A percentile compares a stretch with the other conserved stretches of the same genome.
Evolutionary conservation across 306 rosid species (phyloP).

Genomic region (Vigna mungo): DNA sequence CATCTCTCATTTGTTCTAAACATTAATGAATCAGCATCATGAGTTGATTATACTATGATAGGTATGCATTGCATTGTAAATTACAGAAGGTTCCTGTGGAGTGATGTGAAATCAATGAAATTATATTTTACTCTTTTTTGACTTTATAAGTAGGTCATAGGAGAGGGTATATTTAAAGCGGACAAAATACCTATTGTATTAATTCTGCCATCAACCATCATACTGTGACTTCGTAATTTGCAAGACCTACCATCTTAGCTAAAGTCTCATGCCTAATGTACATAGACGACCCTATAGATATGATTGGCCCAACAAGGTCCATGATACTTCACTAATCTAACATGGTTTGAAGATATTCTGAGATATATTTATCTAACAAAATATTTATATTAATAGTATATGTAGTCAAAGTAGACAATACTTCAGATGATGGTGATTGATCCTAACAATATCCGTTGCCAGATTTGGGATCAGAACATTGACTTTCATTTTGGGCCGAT

Average conservation of each 20-base stretch:
- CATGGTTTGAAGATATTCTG: no score
- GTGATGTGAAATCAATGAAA: background rate
- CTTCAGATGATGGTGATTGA: no score
- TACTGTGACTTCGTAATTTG: conserved; percentile 1
- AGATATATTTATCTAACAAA: no score
- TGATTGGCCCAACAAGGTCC: no score
- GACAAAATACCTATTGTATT: background rate
- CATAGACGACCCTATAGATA: no score
- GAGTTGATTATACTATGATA: background rate
- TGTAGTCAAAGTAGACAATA: no score
- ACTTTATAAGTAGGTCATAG: background rate
- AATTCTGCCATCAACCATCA: conserved; percentile 11
- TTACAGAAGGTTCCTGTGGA: conserved; percentile 1
- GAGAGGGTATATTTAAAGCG: background rate
- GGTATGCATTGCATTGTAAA: conserved; percentile 5
- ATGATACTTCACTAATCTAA: no score
- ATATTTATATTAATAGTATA: no score
- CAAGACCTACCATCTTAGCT: conserved; percentile 4
- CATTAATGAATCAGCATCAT: conserved; percentile 17
- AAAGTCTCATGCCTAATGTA: conserved; percentile 1
- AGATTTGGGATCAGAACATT: no score
- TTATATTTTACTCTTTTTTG: conserved; percentile 23
- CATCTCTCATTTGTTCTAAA: conserved; percentile 9
- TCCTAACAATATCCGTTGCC: rapidly evolving
- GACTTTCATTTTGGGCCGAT: no score